Percentiles rank a stretch among this genome's conserved stretches.
These are phyloP conservation scores for Leccinum disarticulatum DNA, from an alignment of 768 basidiomycete genomes.

Conservation along the genomic window DNA sequence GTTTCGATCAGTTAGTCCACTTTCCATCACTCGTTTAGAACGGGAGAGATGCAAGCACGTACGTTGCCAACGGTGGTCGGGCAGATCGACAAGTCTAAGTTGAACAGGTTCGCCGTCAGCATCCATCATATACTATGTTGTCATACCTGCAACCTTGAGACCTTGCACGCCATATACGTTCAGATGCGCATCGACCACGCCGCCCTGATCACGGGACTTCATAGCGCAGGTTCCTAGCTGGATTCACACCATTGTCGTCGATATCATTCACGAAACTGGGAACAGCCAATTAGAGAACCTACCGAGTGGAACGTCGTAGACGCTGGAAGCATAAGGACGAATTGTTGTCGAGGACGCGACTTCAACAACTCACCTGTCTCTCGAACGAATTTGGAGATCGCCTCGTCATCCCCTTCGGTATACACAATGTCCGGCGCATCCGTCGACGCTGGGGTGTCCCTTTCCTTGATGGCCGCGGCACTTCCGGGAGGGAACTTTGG, in stretches of 20 bases:
- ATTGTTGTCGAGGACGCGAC: neutral
- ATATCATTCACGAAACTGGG: neutral
- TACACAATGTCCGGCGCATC: slow-evolving; percentile 35
- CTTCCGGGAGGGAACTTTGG: slow-evolving; percentile 30
- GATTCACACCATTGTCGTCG: neutral
- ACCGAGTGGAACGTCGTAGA: neutral
- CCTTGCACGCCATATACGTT: slow-evolving; percentile 62
- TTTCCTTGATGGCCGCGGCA: slow-evolving; percentile 19
- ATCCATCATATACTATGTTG: neutral
- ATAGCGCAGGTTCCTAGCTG: slow-evolving; percentile 61
- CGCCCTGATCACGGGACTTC: slow-evolving; percentile 57
- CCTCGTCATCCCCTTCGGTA: slow-evolving; percentile 35
- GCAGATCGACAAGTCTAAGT: slow-evolving; percentile 7
- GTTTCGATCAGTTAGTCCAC: neutral
- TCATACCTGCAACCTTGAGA: slow-evolving; percentile 60
- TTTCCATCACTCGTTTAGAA: neutral
- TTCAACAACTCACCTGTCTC: slow-evolving; percentile 9
- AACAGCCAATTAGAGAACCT: neutral
- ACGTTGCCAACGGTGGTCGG: slow-evolving; percentile 6
- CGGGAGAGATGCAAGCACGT: neutral
- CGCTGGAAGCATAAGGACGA: neutral
- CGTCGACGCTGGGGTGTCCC: slow-evolving; percentile 4
- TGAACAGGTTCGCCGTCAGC: neutral
- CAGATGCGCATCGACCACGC: slow-evolving; percentile 60
- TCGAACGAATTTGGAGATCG: slow-evolving; percentile 30